Evolutionary conservation across 805 yeast species (phyloP), one percentile per base, ranked within the genome.

Genomic region (Schizosaccharomyces octosporus): DNA sequence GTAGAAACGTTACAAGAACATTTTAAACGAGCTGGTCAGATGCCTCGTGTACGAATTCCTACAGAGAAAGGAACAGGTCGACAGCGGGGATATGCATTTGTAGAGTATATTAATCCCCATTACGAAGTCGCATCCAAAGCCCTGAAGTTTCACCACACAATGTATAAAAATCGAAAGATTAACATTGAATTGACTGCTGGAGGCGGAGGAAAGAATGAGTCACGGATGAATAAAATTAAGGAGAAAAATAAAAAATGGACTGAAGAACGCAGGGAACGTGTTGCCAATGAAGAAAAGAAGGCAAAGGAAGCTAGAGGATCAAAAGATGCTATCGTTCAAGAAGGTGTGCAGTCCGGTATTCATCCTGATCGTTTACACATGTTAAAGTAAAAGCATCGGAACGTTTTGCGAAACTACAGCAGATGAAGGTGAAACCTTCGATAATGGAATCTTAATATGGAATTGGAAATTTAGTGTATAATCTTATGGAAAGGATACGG

Each of bases 181-280:
- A 93, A 93, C 69, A 97, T 93, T 43, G 98, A 93, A 71, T 77
- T 93, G 67, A 93, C 97, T 1, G 98, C 87, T 60, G 98, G 98
- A 62, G 98, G 98, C 54, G 98, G 98, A 59, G 68, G 68, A 6
- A 90, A 90, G 70, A 82, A 94, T 9, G 74, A 78, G 63, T 76
- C 74, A 62, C 67, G 78, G 15, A 62, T 66, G 59, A 77, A 79
- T 62, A 93, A 93, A 72, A 77, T 93, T 66, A 80, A 81, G 68
- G 79, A 78, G 59, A 90, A 90, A 76, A 90, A 90, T 70, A 83
- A 79, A 57, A 83, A 82, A 67, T 73, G 89, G 66, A 78, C 78
- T 55, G 83, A 76, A 32, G 95, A 89, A 68, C 78, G 94, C 66
- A 78, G 74, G 63, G 79, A 76, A 48, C 79, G 83, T 67, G 76